These are phyloP conservation scores for Melampsora americana DNA, from an alignment of 1,284 basidiomycete genomes.

Conservation along the genomic window DNA sequence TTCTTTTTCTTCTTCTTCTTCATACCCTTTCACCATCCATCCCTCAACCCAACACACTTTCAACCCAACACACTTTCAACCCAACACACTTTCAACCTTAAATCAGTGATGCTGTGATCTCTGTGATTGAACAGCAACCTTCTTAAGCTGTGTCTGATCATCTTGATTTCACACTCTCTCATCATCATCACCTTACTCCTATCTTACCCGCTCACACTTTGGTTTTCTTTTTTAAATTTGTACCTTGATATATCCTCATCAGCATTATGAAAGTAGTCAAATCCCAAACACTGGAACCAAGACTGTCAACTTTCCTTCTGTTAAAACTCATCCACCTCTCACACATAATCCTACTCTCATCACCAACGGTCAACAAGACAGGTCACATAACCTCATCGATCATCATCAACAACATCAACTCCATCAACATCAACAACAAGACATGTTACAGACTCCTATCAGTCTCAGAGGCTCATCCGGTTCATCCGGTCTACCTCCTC, in stretches of 20 bases:
- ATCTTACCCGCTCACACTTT: background rate
- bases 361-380: background rate
- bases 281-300: background rate
- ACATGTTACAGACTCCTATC: background rate
- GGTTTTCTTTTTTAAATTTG: background rate
- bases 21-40: no score
- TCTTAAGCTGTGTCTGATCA: background rate
- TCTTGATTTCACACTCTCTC: background rate
- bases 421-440: constrained; percentile 1
- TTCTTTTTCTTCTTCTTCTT: background rate
- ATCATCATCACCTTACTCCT: background rate
- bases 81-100: background rate
- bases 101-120: background rate
- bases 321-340: no score
- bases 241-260: background rate
- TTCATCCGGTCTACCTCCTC: background rate
- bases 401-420: background rate
- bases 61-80: no score
- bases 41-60: no score
- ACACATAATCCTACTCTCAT: background rate
- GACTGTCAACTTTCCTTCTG: no score
- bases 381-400: background rate
- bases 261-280: constrained; percentile 36
- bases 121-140: no score
- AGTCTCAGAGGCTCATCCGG: background rate